phyloP scores from a whole-genome alignment of 768 basidiomycete genomes.

The Psilocybe azurescens region DNA sequence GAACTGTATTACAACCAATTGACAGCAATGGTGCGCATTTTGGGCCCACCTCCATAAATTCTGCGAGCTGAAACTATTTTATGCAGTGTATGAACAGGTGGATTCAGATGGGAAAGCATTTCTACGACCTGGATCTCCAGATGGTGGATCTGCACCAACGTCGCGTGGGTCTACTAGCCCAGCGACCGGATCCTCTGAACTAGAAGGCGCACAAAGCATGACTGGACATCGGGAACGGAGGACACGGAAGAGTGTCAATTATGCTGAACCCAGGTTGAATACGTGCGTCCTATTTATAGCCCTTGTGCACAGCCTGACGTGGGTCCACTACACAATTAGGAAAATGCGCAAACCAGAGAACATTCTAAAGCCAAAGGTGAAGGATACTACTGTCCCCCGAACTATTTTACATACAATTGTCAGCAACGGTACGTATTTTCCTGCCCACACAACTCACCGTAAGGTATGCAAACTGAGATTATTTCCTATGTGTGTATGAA shows the following conservation, averaged over 20 bases:
- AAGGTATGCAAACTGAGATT: too few relatives aligned
- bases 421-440: constrained; percentile 39
- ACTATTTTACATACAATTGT: constrained; percentile 48
- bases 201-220: constrained; percentile 27
- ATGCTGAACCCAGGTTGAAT: constrained; percentile 87
- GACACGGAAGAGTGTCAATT: constrained; percentile 81
- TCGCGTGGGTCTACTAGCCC: constrained; percentile 57
- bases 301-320: neutral
- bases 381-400: constrained; percentile 69
- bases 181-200: constrained; percentile 35
- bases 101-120: constrained; percentile 24
- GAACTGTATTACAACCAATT: constrained; percentile 47
- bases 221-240: constrained; percentile 58
- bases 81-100: constrained; percentile 25
- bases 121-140: constrained; percentile 28
- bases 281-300: constrained; percentile 57
- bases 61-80: too few relatives aligned
- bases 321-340: constrained; percentile 39
- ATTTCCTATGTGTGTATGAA: constrained; percentile 21
- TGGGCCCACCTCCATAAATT: neutral
- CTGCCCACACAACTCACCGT: too few relatives aligned
- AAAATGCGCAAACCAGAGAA: constrained; percentile 89
- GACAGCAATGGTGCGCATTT: constrained; percentile 44
- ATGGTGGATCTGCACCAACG: constrained; percentile 36
- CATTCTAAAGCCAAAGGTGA: constrained; percentile 50